phyloP scores from a whole-genome alignment of 1,139 yeast species.

The Zygoascus sp. region DNA sequence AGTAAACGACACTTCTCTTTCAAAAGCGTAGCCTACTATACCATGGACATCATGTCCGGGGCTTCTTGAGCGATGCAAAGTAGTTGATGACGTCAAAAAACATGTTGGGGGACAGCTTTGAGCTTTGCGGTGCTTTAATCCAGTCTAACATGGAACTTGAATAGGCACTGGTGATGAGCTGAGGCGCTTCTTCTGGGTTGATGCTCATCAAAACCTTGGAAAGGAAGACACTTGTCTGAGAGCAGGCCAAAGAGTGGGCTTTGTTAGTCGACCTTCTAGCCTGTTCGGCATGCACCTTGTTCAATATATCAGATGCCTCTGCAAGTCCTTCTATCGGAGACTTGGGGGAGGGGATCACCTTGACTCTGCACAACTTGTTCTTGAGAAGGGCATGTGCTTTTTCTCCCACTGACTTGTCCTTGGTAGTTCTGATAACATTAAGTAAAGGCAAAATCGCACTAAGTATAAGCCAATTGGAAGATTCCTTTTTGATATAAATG shows the following conservation, averaged over 20 bases:
- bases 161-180: constrained; percentile 52
- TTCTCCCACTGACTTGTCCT: constrained; percentile 63
- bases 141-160: constrained; percentile 53
- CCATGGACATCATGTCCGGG: constrained; percentile 1
- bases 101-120: constrained; percentile 54
- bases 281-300: constrained; percentile 37
- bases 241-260: constrained; percentile 52
- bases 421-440: constrained; percentile 56
- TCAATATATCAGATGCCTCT: constrained; percentile 20
- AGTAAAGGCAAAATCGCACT: constrained; percentile 56
- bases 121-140: constrained; percentile 44
- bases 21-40: too few relatives aligned
- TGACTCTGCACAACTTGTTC: constrained; percentile 55
- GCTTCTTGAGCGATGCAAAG: constrained; percentile 47
- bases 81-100: constrained; percentile 81
- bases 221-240: constrained; percentile 57
- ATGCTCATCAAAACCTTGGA: constrained; percentile 48
- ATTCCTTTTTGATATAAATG: constrained; percentile 48
- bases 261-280: constrained; percentile 45
- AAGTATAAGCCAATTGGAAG: constrained; percentile 42
- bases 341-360: constrained; percentile 23
- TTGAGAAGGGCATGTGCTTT: constrained; percentile 73
- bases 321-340: constrained; percentile 21
- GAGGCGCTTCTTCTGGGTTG: constrained; percentile 23
- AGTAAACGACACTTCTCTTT: not conserved